Evolutionary conservation across 257 asterid species (phyloP).

Genomic region (Orobanche coerulescens): DNA sequence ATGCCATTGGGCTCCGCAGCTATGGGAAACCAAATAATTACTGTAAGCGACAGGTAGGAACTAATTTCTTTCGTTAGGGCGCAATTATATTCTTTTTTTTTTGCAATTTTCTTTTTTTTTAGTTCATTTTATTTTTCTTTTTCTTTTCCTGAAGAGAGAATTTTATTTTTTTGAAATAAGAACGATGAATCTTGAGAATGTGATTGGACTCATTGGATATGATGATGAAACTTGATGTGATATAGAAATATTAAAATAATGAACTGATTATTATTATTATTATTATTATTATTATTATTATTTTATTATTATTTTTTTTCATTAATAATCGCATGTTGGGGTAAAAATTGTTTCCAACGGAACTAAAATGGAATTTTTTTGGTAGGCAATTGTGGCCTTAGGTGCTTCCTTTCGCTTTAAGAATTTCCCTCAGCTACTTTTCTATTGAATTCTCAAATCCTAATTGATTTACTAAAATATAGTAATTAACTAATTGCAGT

Average conservation of each 20-base stretch:
- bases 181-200: not conserved
- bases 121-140: too few relatives aligned
- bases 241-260: not conserved
- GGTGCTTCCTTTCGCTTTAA: not conserved
- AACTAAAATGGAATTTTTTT: too few relatives aligned
- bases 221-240: not conserved
- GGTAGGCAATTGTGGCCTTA: too few relatives aligned
- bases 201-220: not conserved
- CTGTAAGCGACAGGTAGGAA: constrained; percentile 83
- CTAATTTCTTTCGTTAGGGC: not conserved
- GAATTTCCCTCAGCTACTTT: not conserved
- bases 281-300: not conserved
- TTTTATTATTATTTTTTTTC: not conserved
- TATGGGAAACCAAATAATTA: constrained; percentile 70
- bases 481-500: too few relatives aligned
- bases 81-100: not conserved
- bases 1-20: constrained; percentile 60
- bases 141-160: not conserved
- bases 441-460: not conserved
- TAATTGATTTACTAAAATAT: too few relatives aligned
- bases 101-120: too few relatives aligned
- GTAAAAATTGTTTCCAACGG: not conserved
- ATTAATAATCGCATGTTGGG: not conserved
- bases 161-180: not conserved
- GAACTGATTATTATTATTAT: not conserved